phyloP scores from a whole-genome alignment of 495 filamentous ascomycete genomes.

The Xylona heveae region DNA sequence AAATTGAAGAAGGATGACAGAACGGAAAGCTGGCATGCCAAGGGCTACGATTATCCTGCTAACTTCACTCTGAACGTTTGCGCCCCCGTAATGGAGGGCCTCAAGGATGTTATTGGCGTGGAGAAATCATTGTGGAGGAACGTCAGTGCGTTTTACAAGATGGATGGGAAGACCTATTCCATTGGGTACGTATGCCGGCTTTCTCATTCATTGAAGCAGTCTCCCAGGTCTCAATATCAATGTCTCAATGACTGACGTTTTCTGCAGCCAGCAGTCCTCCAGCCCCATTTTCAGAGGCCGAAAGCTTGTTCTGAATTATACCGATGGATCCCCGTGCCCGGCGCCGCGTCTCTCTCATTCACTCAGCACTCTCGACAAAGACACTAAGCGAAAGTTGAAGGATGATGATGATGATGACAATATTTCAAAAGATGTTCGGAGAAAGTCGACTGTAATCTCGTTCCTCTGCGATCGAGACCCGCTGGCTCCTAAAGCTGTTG shows the following conservation, averaged over 20 bases:
- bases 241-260: no score
- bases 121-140: constrained; percentile 46
- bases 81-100: constrained; percentile 55
- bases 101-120: constrained; percentile 51
- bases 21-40: constrained; percentile 58
- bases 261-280: constrained; percentile 38
- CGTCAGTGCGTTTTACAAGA: constrained; percentile 76
- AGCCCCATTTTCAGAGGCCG: constrained; percentile 61
- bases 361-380: constrained; percentile 6
- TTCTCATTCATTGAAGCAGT: neutral
- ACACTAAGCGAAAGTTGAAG: constrained; percentile 11
- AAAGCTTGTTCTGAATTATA: constrained; percentile 84
- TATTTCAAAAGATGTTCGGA: constrained; percentile 18
- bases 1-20: constrained; percentile 37
- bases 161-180: constrained; percentile 52
- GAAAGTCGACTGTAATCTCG: constrained; percentile 76
- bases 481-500: constrained; percentile 32
- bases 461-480: constrained; percentile 78
- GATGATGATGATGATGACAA: constrained; percentile 18
- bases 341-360: constrained; percentile 20
- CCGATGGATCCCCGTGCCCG: constrained; percentile 58
- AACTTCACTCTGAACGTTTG: constrained; percentile 97
- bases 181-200: constrained; percentile 40
- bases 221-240: constrained; percentile 3
- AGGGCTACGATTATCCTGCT: constrained; percentile 62